Conservation (phyloP, 768 basidiomycete genomes). For the Podaxis carcinomalis region DNA sequence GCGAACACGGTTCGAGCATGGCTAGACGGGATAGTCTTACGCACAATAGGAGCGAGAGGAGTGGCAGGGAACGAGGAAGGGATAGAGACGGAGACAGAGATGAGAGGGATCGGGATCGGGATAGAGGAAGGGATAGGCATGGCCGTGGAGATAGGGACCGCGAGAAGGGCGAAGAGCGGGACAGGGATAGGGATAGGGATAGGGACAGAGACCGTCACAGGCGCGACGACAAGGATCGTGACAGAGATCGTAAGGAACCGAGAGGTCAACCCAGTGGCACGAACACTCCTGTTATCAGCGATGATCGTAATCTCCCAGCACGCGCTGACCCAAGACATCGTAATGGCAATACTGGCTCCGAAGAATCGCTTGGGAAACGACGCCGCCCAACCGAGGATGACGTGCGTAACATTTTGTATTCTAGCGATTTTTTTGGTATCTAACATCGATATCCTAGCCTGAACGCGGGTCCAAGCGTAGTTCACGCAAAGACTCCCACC, state of each 20-base stretch:
- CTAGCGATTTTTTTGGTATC: neutral
- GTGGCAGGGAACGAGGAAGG: constrained; percentile 36
- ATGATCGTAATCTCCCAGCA: constrained; percentile 53
- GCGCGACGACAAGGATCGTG: constrained; percentile 60
- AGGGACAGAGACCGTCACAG: constrained; percentile 54
- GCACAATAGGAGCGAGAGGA: constrained; percentile 47
- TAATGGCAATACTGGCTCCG: constrained; percentile 33
- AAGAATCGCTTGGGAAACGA: constrained; percentile 73
- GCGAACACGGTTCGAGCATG: constrained; percentile 33
- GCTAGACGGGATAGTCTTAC: constrained; percentile 49
- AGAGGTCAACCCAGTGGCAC: constrained; percentile 40
- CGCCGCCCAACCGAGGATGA: constrained; percentile 69
- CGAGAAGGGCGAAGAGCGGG: constrained; percentile 53
- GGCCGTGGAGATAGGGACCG: constrained; percentile 43
- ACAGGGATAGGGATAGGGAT: constrained; percentile 54
- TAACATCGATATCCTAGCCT: constrained; percentile 36
- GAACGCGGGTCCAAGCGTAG: constrained; percentile 79
- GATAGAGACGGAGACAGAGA: constrained; percentile 33
- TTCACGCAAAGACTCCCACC: constrained; percentile 72
- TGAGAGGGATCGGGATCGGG: constrained; percentile 36
- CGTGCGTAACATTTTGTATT: constrained; percentile 36
- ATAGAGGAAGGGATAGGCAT: constrained; percentile 38
- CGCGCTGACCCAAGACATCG: constrained; percentile 63
- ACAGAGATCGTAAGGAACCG: constrained; percentile 59
- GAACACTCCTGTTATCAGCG: constrained; percentile 29